Base-by-base conservation (phyloP, 805 yeast species). In the Isabelozyma rhagii region DNA sequence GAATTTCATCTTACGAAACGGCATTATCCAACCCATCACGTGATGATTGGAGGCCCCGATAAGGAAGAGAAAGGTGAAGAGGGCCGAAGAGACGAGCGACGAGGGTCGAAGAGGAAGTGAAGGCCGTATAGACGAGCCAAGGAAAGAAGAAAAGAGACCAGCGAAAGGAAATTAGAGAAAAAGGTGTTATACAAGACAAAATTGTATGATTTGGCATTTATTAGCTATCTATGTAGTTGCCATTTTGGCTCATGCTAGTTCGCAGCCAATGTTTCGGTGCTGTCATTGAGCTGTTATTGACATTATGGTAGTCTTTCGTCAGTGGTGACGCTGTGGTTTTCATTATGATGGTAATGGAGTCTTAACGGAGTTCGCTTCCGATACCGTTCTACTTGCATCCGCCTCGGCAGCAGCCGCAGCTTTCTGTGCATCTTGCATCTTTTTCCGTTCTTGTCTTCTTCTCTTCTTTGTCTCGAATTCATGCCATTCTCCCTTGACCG, bases 381-480 rank as follows among this genome's bases (percentile, higher is more conserved):
- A 31, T 31, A 13, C 36, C 36, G 36, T 31, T 31, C n/a, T 31
- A 31, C n/a, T 13, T 10, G 4, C 8, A 31, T 31, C n/a, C n/a
- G n/a, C 17, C 9, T 25, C 18, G 10, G 38, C 38, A 28, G 38
- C 45, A 25, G 45, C 38, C 13, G 43, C 45, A 2, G 28, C 45
- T 42, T 60, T 62, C 44, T 57, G 45, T 13, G 45, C 68, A 29
- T 71, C 76, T 50, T 69, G 72, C 27, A 67, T 42, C 49, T 74
- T 55, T 52, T 72, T 72, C 31, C 78, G 59, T 55, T 75, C 80
- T 52, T 73, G 72, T 51, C 85, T 71, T 53, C 89, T 74, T 58
- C 87, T 80, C 69, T 83, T 85, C 66, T 93, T 91, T 2, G 97
- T 94, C 61, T 93, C 99, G 66, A 87, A 93, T 63, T 93, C 99